Evolutionary conservation across 257 asterid species (phyloP).

Genomic region (Solanum commersonii): DNA sequence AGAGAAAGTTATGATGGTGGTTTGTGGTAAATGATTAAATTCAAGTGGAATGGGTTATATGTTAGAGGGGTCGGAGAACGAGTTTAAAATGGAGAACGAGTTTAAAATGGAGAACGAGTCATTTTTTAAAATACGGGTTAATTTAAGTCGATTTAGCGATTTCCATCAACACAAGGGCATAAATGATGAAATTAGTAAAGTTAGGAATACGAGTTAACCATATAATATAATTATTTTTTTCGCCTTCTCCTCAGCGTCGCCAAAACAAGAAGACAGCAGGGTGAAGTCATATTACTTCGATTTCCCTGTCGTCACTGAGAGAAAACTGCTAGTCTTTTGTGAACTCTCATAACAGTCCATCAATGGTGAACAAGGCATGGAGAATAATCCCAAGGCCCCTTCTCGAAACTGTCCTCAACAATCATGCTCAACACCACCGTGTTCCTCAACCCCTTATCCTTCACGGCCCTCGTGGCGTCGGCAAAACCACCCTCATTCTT

Average conservation of each 20-base stretch:
- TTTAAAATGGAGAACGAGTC: no score
- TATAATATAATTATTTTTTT: neutral
- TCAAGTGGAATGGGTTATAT: no score
- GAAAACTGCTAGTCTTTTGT: neutral
- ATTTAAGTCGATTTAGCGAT: no score
- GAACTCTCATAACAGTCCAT: neutral
- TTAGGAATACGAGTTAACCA: no score
- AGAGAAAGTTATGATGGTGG: neutral
- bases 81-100: no score
- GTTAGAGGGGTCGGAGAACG: no score
- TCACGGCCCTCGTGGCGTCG: constrained; percentile 97
- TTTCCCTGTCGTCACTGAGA: neutral
- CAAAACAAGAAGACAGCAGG: neutral
- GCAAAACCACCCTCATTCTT: constrained; percentile 91
- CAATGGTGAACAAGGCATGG: constrained; percentile 73
- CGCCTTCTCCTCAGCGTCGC: neutral
- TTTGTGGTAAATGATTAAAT: neutral
- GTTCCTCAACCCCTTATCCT: constrained; percentile 90
- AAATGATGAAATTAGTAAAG: no score
- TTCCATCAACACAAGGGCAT: no score
- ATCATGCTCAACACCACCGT: constrained; percentile 88
- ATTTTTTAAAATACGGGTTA: no score
- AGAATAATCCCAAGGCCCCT: constrained; percentile 79
- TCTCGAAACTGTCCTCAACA: constrained; percentile 77
- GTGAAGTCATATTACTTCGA: neutral